A percentile compares a stretch with the other conserved stretches of the same genome.
phyloP scores from a whole-genome alignment of 345 rosid genomes.

The Ceriops tagal region DNA sequence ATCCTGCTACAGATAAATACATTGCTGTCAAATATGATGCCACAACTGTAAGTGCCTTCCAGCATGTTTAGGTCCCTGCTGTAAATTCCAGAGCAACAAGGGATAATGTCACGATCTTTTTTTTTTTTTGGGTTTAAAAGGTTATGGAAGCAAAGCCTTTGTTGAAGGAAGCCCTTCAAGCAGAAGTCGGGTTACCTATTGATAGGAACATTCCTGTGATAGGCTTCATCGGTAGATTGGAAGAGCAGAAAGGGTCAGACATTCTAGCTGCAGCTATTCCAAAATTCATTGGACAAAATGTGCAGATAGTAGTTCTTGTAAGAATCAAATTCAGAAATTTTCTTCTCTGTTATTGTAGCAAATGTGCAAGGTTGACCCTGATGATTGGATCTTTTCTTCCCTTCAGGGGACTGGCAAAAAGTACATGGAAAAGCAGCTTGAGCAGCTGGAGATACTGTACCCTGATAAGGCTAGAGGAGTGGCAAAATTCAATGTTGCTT shows the following conservation, averaged over 20 bases:
- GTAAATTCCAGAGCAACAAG: background rate
- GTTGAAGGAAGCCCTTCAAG: slow-evolving; percentile 90
- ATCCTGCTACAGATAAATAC: slow-evolving; percentile 76
- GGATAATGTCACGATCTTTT: background rate
- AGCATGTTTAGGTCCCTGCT: background rate
- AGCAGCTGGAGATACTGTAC: slow-evolving; percentile 54
- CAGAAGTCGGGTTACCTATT: slow-evolving; percentile 82
- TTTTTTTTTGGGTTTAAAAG: slow-evolving; percentile 29
- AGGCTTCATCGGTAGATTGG: slow-evolving; percentile 94
- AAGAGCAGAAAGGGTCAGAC: slow-evolving; percentile 98
- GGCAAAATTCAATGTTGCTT: slow-evolving; percentile 66
- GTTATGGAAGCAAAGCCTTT: slow-evolving; percentile 76
- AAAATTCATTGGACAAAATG: slow-evolving; percentile 47
- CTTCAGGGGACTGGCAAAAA: slow-evolving; percentile 88
- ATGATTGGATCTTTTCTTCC: background rate
- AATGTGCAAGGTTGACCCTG: background rate
- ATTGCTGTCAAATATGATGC: slow-evolving; percentile 59
- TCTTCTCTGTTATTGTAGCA: background rate
- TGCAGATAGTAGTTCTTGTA: slow-evolving; percentile 77
- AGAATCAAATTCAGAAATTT: slow-evolving; percentile 28
- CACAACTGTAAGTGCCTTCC: slow-evolving; percentile 56
- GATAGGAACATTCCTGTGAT: slow-evolving; percentile 74
- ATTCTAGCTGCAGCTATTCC: slow-evolving; percentile 73
- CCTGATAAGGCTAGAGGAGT: slow-evolving; percentile 77
- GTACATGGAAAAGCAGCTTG: slow-evolving; percentile 67